Evolutionary conservation across 495 filamentous ascomycete species (phyloP).

Genomic region (Parathielavia appendiculata): DNA sequence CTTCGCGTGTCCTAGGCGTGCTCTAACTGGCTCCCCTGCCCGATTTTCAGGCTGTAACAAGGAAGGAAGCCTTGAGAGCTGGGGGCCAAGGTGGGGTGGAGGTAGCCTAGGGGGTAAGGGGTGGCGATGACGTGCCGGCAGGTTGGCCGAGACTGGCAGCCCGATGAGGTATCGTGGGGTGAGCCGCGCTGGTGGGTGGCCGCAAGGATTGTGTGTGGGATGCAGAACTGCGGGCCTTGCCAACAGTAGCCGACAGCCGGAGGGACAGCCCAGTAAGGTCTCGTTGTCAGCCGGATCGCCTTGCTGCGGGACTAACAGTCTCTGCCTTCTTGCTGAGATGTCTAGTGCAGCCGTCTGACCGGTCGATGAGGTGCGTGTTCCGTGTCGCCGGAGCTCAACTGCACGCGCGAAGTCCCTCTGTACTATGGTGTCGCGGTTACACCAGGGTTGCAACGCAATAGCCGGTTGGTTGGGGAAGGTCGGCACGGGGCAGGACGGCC

Average conservation of each 20-base stretch:
- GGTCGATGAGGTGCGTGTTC: slow-evolving; percentile 12
- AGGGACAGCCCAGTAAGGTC: slow-evolving; percentile 1
- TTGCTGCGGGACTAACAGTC: slow-evolving; percentile 14
- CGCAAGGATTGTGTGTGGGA: slow-evolving; percentile 19
- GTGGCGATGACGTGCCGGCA: slow-evolving; percentile 23
- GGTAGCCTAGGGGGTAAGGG: slow-evolving; percentile 14
- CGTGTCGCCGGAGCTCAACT: slow-evolving; percentile 27
- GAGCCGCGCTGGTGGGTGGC: slow-evolving; percentile 14
- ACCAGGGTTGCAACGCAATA: slow-evolving; percentile 27
- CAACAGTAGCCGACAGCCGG: slow-evolving; percentile 1
- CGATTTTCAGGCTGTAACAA: slow-evolving; percentile 45
- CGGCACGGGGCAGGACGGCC: slow-evolving; percentile 25
- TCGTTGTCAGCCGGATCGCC: slow-evolving; percentile 13
- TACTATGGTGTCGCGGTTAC: slow-evolving; percentile 30
- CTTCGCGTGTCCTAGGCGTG: slow-evolving; percentile 37
- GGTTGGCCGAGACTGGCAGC: slow-evolving; percentile 27
- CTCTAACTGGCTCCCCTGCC: slow-evolving; percentile 42
- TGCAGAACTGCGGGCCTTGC: slow-evolving; percentile 14
- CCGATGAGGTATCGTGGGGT: slow-evolving; percentile 26
- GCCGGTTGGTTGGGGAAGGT: slow-evolving; percentile 31
- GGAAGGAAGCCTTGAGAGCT: slow-evolving; percentile 34
- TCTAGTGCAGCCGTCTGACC: slow-evolving; percentile 13
- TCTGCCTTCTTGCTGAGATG: neutral
- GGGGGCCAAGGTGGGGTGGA: slow-evolving; percentile 19
- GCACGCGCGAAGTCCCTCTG: slow-evolving; percentile 25